Conservation (phyloP, 2,329 filamentous ascomycete genomes). For the Emergomyces orientalis region DNA sequence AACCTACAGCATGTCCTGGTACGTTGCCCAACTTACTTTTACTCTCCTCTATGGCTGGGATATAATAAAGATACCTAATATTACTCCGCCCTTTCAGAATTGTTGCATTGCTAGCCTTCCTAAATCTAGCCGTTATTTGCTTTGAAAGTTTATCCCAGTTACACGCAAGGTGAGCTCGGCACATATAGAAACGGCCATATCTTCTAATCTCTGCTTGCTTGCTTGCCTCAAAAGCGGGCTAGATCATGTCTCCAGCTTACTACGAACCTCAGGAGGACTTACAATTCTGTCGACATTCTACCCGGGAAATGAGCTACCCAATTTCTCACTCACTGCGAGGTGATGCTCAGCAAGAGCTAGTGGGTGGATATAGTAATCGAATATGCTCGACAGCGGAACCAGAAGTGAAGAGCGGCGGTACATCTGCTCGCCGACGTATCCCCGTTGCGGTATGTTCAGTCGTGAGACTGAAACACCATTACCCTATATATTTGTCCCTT, state of each 20-base stretch:
- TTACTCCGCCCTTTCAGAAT: background rate
- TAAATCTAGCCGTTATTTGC: background rate
- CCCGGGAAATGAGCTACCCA: constrained; percentile 20
- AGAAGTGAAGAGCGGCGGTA: constrained; percentile 32
- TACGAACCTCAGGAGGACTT: constrained; percentile 20
- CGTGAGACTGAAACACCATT: background rate
- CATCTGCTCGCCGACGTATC: constrained; percentile 42
- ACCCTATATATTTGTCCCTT: background rate
- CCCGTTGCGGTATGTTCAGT: constrained; percentile 40
- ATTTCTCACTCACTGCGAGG: constrained; percentile 21
- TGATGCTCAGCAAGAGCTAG: constrained; percentile 21
- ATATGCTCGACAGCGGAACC: constrained; percentile 21
- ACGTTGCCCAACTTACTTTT: constrained; percentile 1
- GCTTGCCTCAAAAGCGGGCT: constrained; percentile 1
- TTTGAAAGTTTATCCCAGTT: background rate
- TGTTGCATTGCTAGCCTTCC: background rate
- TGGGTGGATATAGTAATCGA: constrained; percentile 13
- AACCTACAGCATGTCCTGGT: constrained; percentile 3
- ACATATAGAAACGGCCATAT: constrained; percentile 9
- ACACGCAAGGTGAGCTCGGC: constrained; percentile 5
- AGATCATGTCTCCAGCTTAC: constrained; percentile 20
- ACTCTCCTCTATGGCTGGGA: background rate
- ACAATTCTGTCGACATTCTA: constrained; percentile 19
- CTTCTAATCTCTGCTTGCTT: constrained; percentile 8
- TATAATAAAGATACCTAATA: constrained; percentile 3